These are phyloP conservation scores for Pseudomonodictys pantanalensis DNA, from an alignment of 495 filamentous ascomycete genomes.

Conservation along the genomic window DNA sequence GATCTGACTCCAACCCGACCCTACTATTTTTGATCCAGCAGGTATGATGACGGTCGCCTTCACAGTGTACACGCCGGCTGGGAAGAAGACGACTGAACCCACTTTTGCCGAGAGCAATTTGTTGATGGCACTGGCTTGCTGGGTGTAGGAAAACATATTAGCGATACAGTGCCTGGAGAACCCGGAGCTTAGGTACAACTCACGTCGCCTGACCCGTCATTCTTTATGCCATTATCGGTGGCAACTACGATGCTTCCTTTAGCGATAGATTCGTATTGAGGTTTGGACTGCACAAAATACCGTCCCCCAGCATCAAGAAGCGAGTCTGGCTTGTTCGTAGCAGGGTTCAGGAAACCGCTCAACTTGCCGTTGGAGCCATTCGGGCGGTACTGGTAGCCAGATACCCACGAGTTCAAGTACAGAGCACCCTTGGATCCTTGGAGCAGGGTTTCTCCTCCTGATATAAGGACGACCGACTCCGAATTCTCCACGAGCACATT, in stretches of 20 bases:
- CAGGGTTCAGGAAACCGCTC: background rate
- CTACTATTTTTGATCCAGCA: background rate
- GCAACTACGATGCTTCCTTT: background rate
- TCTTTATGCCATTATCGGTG: background rate
- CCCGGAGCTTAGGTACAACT: too few species aligned
- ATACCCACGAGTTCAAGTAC: too few species aligned
- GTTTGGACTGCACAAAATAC: background rate
- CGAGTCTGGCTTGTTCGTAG: background rate
- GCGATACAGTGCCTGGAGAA: too few species aligned
- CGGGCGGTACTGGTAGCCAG: background rate
- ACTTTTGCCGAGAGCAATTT: background rate
- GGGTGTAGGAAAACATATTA: too few species aligned
- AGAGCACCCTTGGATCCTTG: background rate
- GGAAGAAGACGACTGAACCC: background rate
- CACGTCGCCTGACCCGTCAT: background rate
- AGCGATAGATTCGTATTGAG: background rate
- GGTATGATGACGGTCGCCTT: slow-evolving; percentile 36
- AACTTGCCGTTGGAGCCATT: background rate
- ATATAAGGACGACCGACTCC: background rate
- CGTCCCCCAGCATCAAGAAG: background rate
- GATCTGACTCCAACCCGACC: background rate
- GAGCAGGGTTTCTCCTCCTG: background rate
- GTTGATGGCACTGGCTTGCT: background rate
- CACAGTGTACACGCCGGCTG: slow-evolving; percentile 34
- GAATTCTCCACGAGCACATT: background rate